Evolutionary conservation across 2,329 filamentous ascomycete species (phyloP).

Genomic region (Fusarium luffae): DNA sequence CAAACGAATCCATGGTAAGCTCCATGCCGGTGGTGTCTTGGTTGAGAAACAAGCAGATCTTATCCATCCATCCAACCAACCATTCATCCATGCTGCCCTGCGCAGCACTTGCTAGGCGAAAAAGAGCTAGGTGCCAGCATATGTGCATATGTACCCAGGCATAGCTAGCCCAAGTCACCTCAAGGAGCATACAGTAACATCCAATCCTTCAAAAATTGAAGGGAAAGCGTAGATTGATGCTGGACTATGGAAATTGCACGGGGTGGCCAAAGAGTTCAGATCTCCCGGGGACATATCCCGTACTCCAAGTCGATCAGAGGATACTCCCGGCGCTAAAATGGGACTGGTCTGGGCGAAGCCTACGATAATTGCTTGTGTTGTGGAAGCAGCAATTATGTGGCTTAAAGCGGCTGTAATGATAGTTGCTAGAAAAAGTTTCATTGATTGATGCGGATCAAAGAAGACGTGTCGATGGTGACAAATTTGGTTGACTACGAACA

Average conservation of each 20-base stretch:
- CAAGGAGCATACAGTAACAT: not conserved
- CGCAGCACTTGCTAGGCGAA: not conserved
- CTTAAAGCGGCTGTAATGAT: not conserved
- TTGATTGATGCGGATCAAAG: slow-evolving; percentile 4
- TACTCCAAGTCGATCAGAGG: slow-evolving; percentile 30
- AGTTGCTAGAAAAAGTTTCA: not conserved
- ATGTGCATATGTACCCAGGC: not conserved
- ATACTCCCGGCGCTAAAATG: slow-evolving; percentile 41
- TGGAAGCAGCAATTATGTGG: slow-evolving; percentile 1
- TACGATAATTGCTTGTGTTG: slow-evolving; percentile 13
- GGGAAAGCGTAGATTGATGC: not conserved
- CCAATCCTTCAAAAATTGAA: not conserved
- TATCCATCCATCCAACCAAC: not conserved
- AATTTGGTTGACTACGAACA: not conserved
- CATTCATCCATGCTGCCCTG: not conserved
- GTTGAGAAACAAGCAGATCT: not conserved
- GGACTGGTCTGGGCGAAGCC: slow-evolving; percentile 12
- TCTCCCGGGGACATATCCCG: slow-evolving; percentile 26
- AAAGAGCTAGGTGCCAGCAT: not conserved
- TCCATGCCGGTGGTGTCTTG: slow-evolving; percentile 18
- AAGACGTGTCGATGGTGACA: not conserved
- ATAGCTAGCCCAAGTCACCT: not conserved
- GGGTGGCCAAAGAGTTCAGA: slow-evolving; percentile 35
- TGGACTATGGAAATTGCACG: slow-evolving; percentile 4
- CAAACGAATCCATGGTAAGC: slow-evolving; percentile 18